Conservation (phyloP, 495 filamentous ascomycete species). For the Penicillium roqueforti region DNA sequence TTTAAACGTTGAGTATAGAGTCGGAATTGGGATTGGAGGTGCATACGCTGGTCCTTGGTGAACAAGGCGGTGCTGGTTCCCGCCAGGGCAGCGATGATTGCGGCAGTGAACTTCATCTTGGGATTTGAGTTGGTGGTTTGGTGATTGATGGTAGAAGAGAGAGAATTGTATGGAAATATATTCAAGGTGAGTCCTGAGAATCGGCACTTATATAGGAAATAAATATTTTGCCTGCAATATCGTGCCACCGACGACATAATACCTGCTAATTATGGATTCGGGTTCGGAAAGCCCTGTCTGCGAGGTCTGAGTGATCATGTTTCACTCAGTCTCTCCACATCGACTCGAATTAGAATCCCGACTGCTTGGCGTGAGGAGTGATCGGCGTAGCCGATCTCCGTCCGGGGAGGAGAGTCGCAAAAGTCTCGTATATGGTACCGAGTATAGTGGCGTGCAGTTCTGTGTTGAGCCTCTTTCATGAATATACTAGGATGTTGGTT, state of each 20-base stretch:
- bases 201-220: conserved; percentile 1
- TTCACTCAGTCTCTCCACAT: conserved; percentile 22
- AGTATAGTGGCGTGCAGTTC: background rate
- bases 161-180: background rate
- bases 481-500: background rate
- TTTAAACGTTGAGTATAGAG: background rate
- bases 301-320: conserved; percentile 14
- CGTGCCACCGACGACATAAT: background rate
- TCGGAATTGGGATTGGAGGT: too few relatives aligned
- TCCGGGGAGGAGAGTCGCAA: background rate
- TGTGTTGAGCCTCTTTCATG: background rate
- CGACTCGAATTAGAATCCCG: background rate
- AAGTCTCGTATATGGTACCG: conserved; percentile 1
- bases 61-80: conserved; percentile 31
- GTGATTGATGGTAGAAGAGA: background rate
- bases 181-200: background rate
- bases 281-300: conserved; percentile 1
- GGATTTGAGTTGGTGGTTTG: too few relatives aligned
- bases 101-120: conserved; percentile 35
- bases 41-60: conserved; percentile 36
- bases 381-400: conserved; percentile 2
- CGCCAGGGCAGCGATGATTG: conserved; percentile 26
- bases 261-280: conserved; percentile 13
- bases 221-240: background rate
- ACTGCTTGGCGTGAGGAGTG: conserved; percentile 19